These are phyloP conservation scores for Boletus tylopilopsis DNA, from an alignment of 768 basidiomycete species.

Conservation along the genomic window DNA sequence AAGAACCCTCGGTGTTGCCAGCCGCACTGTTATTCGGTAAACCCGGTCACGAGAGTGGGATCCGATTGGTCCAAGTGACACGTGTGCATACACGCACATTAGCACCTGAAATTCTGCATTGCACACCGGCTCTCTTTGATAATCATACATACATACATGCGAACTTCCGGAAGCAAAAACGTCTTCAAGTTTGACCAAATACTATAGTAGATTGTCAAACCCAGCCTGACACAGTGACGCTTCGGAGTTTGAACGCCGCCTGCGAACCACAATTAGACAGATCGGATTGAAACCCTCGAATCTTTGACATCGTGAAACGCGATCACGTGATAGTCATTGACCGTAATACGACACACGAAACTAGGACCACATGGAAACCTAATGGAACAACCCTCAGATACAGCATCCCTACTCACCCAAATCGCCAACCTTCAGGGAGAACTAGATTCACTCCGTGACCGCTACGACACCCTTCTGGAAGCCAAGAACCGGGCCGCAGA, in stretches of 20 bases:
- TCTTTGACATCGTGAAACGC: neutral
- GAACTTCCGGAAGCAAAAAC: too few species aligned
- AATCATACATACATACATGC: too few species aligned
- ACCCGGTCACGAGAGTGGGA: conserved; percentile 12
- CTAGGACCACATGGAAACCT: neutral
- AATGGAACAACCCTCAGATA: conserved; percentile 7
- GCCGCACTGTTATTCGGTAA: neutral
- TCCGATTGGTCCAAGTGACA: conserved; percentile 2
- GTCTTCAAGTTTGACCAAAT: too few species aligned
- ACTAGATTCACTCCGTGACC: conserved; percentile 34
- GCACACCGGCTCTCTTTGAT: too few species aligned
- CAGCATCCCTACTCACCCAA: conserved; percentile 9
- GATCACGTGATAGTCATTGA: conserved; percentile 21
- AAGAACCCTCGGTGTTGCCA: neutral
- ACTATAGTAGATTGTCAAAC: too few species aligned
- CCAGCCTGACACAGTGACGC: too few species aligned
- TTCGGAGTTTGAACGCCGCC: too few species aligned
- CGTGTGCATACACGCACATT: too few species aligned
- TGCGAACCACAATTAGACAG: too few species aligned
- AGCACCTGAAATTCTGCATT: conserved; percentile 3
- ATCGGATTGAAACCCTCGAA: too few species aligned
- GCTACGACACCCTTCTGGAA: conserved; percentile 44
- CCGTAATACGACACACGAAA: neutral
- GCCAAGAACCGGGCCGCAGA: conserved; percentile 43
- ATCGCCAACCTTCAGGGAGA: conserved; percentile 26